Evolutionary conservation across 2,329 filamentous ascomycete species (phyloP).

Genomic region (Gliomastix tumulicola): DNA sequence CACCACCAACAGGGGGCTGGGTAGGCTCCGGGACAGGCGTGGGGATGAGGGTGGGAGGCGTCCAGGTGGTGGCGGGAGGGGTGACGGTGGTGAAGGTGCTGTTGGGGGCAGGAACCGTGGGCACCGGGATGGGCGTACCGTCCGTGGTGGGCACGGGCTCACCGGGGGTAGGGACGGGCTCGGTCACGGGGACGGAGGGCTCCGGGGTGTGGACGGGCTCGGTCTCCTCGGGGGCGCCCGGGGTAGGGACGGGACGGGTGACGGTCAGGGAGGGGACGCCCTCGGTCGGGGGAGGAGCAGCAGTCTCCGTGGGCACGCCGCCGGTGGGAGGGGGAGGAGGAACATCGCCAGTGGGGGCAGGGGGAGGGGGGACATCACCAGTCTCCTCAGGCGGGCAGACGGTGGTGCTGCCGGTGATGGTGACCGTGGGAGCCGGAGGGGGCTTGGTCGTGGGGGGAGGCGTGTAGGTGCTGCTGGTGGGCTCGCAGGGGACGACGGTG

Average conservation of each 20-base stretch:
- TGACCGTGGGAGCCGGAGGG: constrained; percentile 12
- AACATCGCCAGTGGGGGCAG: neutral
- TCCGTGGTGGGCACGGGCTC: neutral
- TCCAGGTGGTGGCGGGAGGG: neutral
- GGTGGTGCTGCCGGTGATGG: constrained; percentile 3
- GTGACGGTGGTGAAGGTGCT: constrained; percentile 3
- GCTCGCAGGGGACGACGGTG: constrained; percentile 15
- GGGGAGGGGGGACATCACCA: neutral
- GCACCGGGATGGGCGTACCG: neutral
- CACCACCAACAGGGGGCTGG: constrained; percentile 3
- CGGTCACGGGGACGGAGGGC: neutral
- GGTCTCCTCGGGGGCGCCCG: neutral
- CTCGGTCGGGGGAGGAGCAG: neutral
- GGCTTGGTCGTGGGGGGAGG: constrained; percentile 11
- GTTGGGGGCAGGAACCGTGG: neutral
- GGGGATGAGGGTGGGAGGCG: constrained; percentile 2
- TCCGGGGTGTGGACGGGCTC: constrained; percentile 1
- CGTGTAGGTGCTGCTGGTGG: constrained; percentile 14
- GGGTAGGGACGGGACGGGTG: constrained; percentile 1
- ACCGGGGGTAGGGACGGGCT: neutral
- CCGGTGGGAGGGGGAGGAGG: neutral
- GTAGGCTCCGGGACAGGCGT: constrained; percentile 1
- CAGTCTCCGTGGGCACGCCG: no score
- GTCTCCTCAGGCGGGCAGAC: constrained; percentile 2
- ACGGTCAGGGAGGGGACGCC: no score